phyloP scores from a whole-genome alignment of 23 red algal species.

The Cyanidioschyzon merolae region DNA sequence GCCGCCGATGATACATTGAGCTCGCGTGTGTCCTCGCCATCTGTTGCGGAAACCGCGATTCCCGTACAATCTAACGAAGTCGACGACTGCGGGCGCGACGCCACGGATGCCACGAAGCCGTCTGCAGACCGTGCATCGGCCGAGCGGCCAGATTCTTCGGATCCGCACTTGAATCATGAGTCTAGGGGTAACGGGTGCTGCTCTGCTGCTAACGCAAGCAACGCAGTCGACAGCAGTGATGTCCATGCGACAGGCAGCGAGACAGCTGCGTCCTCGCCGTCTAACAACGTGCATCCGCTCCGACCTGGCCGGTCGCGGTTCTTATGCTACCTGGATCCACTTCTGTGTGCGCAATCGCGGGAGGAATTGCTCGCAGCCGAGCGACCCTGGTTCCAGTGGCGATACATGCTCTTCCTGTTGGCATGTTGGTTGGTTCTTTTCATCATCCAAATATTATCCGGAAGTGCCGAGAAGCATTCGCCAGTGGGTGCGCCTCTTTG shows the following conservation, averaged over 20 bases:
- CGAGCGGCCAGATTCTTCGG: too few relatives aligned
- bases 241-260: too few relatives aligned
- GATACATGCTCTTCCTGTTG: conserved; percentile 4
- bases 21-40: too few relatives aligned
- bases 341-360: neutral
- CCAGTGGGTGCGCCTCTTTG: neutral
- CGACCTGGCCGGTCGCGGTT: too few relatives aligned
- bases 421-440: neutral
- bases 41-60: neutral
- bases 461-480: neutral
- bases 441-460: neutral
- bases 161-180: too few relatives aligned
- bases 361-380: conserved; percentile 1
- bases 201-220: too few relatives aligned
- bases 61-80: neutral
- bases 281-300: too few relatives aligned
- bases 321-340: neutral
- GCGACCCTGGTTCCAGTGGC: conserved; percentile 15
- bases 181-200: too few relatives aligned
- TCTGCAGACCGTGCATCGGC: too few relatives aligned
- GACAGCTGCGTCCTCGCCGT: too few relatives aligned
- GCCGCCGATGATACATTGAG: too few relatives aligned
- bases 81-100: neutral
- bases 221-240: too few relatives aligned
- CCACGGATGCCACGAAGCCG: neutral